Evolutionary conservation across 305 asterid genomes (phyloP), one percentile per base, ranked within the genome.

Genomic region (Solanum aculeatissimum): DNA sequence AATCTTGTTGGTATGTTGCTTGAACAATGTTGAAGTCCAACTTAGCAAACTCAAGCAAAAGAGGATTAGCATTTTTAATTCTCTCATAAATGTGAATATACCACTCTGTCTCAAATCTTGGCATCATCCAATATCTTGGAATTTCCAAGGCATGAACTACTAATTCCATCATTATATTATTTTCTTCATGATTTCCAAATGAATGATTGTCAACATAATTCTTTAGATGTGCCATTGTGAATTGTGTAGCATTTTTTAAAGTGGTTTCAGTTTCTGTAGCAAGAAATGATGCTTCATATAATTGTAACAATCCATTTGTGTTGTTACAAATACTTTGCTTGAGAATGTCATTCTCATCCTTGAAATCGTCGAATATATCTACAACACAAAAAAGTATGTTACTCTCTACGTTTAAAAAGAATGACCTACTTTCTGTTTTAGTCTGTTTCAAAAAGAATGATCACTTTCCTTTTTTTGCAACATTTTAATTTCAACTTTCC

Each of bases 81-180:
- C 27, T 79, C 55, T 77, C 84, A 54, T 87, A 92, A 32, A 72
- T 54, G 25, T 83, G 77, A 12, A 89, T 87, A 82, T 83, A 89
- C 91, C 91, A 86, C 23, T 87, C 83, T 9, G 93, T 89, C 23
- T 92, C 91, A 47, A 87, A 80, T 85, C 60, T 54, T 7, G 12
- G 60, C 35, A 85, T 66, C 81, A 90, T 87, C 94, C 92, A 89
- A 54, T 90, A 91, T 1, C 89, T 71, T 11, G 96, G 96, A 32
- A 87, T 81, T 86, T 88, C 93, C 83, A 92, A 54, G 0, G 92
- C 90, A 57, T 77, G 91, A 2, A 63, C 43, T n/a, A 90, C 87
- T 66, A 89, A 85, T 16, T 10, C 9, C 3, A 69, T 5, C 18
- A 53, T 15, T 12, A 89, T 1, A 25, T 21, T 55, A 53, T 83